Evolutionary conservation across 2,329 filamentous ascomycete genomes (phyloP), one percentile per base, ranked within the genome.

Genomic region (Dactylonectria macrodidyma): DNA sequence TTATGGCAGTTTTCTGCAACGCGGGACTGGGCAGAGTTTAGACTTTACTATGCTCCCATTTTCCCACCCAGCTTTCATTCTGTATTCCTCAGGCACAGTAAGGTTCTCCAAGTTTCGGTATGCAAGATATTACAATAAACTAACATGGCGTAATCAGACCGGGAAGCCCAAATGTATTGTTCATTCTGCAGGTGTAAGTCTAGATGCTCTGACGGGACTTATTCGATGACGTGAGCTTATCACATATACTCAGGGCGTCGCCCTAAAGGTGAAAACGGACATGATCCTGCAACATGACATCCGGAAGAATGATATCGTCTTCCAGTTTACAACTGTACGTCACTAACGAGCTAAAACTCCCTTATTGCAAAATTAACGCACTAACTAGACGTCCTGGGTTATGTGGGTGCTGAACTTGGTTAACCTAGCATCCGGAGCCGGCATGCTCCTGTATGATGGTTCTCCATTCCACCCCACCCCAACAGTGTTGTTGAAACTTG

Each of bases 331-430:
- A 5, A 68, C 62, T 4, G 66, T 66, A 58, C 10, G 56, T 5
- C 5, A 22, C 3, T 3, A 52, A 7, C 26, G 3, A 16, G n/a
- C 24, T 24, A 11, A 7, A 2, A 10, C 16, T 24, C 36, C 14
- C 6, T 7, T 47, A 3, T 26, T 30, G 2, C 12, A 30, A 26
- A 24, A 16, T 33, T 56, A 22, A 36, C 19, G 26, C 5, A 46
- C 24, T 12, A 1, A 6, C 3, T 9, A 68, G 66, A 59, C 62
- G 10, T 65, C 62, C 3, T 68, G 66, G 66, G 54, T 68, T 2
- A 68, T 68, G 66, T 68, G 66, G 66, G 62, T 66, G 0, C n/a
- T 68, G 9, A 68, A 66, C 41, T 59, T 68, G 22, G 38, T 59
- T 3, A 62, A 65, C n/a, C 38, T 68, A 3, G 59, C 62, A 2